Evolutionary conservation across 768 basidiomycete genomes (phyloP), one percentile per base, ranked within the genome.

Genomic region (Amanita inopinata): DNA sequence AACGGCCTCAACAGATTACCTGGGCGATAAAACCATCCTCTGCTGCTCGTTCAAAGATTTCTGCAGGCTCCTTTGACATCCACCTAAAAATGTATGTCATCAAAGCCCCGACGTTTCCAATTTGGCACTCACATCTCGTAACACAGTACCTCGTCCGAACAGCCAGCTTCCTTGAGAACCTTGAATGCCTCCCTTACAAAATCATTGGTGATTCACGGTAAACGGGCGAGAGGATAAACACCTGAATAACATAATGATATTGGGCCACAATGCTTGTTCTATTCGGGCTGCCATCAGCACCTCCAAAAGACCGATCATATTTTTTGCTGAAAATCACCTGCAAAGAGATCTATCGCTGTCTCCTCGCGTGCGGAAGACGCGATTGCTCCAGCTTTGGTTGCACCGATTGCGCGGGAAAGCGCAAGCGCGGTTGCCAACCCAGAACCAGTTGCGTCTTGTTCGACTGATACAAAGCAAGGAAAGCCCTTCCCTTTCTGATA

Each of bases 51-150:
- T 80, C 78, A 53, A 80, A 80, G 30, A 80, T 78, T 50, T 79
- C 78, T 5, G 78, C 78, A 1, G 78, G 77, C 51, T 80, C 78
- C 50, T 79, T 80, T 18, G 78, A 79, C 76, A 80, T 80, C 78
- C 78, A 78, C 76, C 77, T 76, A 37, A 5, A 24, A 23, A 31
- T 5, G 9, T 3, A 25, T 46, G 22, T 30, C 38, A 25, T 36
- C 15, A 38, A 22, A 31, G 4, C n/a, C 1, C 12, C 7, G 7
- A 11, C 14, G 14, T 17, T 7, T 40, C n/a, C 2, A 12, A 28
- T 7, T 17, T 58, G 20, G 12, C n/a, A 41, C 56, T 46, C 37
- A 77, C 78, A 79, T 78, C 53, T 80, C 78, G 54, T 78, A 78
- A 47, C 76, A 79, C 3, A 79, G 60, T 3, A 77, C 78, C 49